Evolutionary conservation across 345 rosid species (phyloP).

Genomic region (Cardamine chenopodiifolia): DNA sequence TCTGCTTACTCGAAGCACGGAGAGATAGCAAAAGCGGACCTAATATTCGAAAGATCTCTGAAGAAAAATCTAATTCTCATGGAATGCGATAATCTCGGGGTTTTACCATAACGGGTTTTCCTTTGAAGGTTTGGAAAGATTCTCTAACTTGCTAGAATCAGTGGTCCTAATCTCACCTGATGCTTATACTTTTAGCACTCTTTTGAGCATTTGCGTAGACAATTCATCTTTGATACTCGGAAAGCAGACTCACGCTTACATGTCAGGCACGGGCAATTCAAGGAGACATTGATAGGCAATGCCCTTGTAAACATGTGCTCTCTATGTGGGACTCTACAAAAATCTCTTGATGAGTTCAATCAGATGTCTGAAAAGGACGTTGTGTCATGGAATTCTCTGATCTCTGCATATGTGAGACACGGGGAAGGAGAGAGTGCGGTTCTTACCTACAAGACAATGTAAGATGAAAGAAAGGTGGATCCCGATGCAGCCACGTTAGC

Average conservation of each 20-base stretch:
- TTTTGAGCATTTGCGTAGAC: slow-evolving; percentile 57
- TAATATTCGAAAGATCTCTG: slow-evolving; percentile 47
- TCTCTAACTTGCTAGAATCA: slow-evolving; percentile 52
- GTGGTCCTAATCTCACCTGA: slow-evolving; percentile 49
- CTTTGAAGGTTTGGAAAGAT: slow-evolving; percentile 49
- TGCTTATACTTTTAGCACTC: slow-evolving; percentile 56
- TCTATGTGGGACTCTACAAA: slow-evolving; percentile 61
- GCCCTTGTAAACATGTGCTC: slow-evolving; percentile 65
- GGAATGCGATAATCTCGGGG: slow-evolving; percentile 73
- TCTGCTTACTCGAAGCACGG: slow-evolving; percentile 72
- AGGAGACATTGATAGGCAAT: slow-evolving; percentile 59
- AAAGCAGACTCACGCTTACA: slow-evolving; percentile 59
- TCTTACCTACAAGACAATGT: slow-evolving; percentile 52
- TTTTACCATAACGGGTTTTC: slow-evolving; percentile 54
- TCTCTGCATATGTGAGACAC: slow-evolving; percentile 72
- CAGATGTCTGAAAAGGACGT: slow-evolving; percentile 54
- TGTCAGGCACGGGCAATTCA: slow-evolving; percentile 46
- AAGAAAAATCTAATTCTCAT: slow-evolving; percentile 64
- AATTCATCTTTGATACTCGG: slow-evolving; percentile 57
- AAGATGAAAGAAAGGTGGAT: slow-evolving; percentile 38
- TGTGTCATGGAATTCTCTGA: slow-evolving; percentile 73
- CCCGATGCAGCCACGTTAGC: slow-evolving; percentile 71
- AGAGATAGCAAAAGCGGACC: slow-evolving; percentile 48
- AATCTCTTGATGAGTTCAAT: slow-evolving; percentile 56
- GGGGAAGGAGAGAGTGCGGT: slow-evolving; percentile 71